These are phyloP conservation scores for Alternaria viburni DNA, from an alignment of 2,329 filamentous ascomycete species.

Conservation along the genomic window DNA sequence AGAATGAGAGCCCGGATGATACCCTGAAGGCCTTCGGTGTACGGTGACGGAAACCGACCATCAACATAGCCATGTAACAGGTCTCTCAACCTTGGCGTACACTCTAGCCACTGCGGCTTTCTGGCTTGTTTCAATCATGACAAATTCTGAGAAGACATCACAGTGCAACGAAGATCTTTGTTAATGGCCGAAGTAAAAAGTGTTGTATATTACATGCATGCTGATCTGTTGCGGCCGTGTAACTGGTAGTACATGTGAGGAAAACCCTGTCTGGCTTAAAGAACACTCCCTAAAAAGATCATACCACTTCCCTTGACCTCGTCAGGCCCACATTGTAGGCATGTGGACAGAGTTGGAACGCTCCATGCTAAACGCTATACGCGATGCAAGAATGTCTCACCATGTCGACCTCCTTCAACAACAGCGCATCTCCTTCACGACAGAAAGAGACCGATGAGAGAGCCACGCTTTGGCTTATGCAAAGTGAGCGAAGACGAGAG, in stretches of 20 bases:
- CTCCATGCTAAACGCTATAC: slow-evolving; percentile 25
- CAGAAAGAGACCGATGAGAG: slow-evolving; percentile 8
- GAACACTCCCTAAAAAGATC: slow-evolving; percentile 31
- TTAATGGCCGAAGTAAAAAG: slow-evolving; percentile 23
- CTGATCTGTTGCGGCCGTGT: slow-evolving; percentile 30
- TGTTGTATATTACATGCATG: slow-evolving; percentile 37
- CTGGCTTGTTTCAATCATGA: not conserved
- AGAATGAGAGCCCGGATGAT: slow-evolving; percentile 20
- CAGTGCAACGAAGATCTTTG: not conserved
- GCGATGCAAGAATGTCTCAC: slow-evolving; percentile 24
- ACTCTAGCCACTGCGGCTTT: not conserved
- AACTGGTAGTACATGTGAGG: slow-evolving; percentile 39
- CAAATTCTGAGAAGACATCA: not conserved
- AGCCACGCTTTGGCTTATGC: slow-evolving; percentile 18
- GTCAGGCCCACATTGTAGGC: slow-evolving; percentile 21
- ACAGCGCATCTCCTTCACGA: slow-evolving; percentile 12
- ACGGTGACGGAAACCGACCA: not conserved
- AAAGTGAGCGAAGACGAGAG: slow-evolving; percentile 36
- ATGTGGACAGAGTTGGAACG: slow-evolving; percentile 22
- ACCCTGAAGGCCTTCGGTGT: slow-evolving; percentile 16
- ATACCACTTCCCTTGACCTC: slow-evolving; percentile 14
- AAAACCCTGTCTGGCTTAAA: slow-evolving; percentile 33
- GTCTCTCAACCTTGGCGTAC: not conserved
- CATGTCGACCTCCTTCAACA: slow-evolving; percentile 18
- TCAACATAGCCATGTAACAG: not conserved